A percentile compares a stretch with the other conserved stretches of the same genome.
These are phyloP conservation scores for Trifolium subterraneum DNA, from an alignment of 306 rosid genomes.

Conservation along the genomic window DNA sequence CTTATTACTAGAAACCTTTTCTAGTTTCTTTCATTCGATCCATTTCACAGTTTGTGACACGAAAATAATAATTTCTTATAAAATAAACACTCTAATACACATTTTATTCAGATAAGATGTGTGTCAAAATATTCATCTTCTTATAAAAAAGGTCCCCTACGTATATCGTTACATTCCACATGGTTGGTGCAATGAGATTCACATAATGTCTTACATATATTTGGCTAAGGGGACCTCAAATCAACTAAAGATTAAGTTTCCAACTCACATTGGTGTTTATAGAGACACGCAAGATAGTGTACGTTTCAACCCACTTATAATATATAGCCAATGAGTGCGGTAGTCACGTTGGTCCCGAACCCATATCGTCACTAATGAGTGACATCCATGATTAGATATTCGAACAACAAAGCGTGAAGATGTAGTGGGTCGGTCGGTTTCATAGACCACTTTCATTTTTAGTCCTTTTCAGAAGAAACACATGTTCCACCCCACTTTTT, in stretches of 20 bases:
- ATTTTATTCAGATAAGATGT: no score
- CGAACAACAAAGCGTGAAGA: not conserved
- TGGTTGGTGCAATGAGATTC: not conserved
- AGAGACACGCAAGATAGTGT: slow-evolving; percentile 1
- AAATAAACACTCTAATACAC: no score
- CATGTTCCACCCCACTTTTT: no score
- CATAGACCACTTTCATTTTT: not conserved
- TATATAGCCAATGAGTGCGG: not conserved
- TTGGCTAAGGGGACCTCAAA: not conserved
- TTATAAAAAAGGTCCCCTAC: slow-evolving; percentile 5
- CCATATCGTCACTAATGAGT: not conserved
- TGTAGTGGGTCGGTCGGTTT: slow-evolving; percentile 22
- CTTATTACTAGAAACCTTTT: not conserved
- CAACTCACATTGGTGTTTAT: slow-evolving; percentile 16
- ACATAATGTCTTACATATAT: slow-evolving; percentile 1
- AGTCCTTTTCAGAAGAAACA: no score
- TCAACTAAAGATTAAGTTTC: not conserved
- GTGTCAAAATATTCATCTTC: no score
- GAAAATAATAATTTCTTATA: no score
- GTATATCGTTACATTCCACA: not conserved
- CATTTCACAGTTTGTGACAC: not conserved
- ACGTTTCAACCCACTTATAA: not conserved
- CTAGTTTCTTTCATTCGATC: not conserved
- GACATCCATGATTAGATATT: not conserved
- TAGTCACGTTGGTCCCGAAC: slow-evolving; percentile 9